Percentiles rank a stretch among this genome's conserved stretches.
phyloP scores from a whole-genome alignment of 208 protist species.

The Trypanosoma scelopori region DNA sequence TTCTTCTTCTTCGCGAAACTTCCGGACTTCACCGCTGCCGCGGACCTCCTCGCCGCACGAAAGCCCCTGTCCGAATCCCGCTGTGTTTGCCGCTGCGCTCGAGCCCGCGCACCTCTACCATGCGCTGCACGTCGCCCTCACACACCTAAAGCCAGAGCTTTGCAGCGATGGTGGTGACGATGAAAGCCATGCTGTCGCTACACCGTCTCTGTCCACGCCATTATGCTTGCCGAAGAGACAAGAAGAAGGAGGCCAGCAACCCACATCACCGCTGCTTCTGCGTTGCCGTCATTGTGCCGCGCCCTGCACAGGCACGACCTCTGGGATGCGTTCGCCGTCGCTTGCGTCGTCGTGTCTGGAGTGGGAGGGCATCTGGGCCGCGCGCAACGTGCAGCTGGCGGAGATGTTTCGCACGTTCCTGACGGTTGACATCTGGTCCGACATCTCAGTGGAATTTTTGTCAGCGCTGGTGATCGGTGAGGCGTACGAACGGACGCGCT shows the following conservation, averaged over 20 bases:
- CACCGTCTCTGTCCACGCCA: not conserved
- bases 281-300: not conserved
- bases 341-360: not conserved
- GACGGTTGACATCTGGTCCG: not conserved
- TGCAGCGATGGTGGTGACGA: not conserved
- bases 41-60: not conserved
- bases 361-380: conserved; percentile 18
- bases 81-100: conserved; percentile 1
- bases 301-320: not conserved
- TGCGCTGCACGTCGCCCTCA: conserved; percentile 19
- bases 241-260: too few species aligned
- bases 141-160: conserved; percentile 4
- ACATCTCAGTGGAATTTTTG: conserved; percentile 18
- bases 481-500: conserved; percentile 17
- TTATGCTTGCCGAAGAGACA: too few species aligned
- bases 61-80: not conserved
- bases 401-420: conserved; percentile 5
- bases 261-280: too few species aligned
- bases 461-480: conserved; percentile 7
- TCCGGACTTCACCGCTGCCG: not conserved
- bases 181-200: not conserved
- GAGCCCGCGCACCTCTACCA: conserved; percentile 9
- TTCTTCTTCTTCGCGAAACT: not conserved
- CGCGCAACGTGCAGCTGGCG: conserved; percentile 12
- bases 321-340: not conserved